phyloP scores from a whole-genome alignment of 495 filamentous ascomycete genomes.

The Saxophila tyrrhenica region DNA sequence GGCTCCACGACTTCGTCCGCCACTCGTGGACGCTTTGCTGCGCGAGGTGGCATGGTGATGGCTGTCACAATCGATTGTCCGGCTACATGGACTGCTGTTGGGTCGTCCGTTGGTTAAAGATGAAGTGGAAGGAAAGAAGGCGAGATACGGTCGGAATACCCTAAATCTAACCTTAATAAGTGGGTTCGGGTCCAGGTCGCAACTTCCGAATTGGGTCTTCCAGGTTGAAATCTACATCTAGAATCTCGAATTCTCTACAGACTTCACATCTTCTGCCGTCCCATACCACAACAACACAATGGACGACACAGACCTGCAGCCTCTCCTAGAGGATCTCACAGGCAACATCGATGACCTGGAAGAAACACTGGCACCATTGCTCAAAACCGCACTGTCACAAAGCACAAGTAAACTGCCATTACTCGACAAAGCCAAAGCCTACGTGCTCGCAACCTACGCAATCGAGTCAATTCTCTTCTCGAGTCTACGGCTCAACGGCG shows the following conservation, averaged over 20 bases:
- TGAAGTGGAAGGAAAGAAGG: too few species aligned
- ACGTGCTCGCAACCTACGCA: conserved; percentile 70
- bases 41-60: conserved; percentile 2
- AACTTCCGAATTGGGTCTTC: too few species aligned
- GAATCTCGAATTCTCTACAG: too few species aligned
- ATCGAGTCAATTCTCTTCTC: conserved; percentile 80
- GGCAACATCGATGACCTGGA: conserved; percentile 67
- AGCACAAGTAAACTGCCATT: conserved; percentile 70
- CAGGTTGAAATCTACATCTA: too few species aligned
- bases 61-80: too few species aligned
- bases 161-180: too few species aligned
- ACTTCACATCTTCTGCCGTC: background rate
- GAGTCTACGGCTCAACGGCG: conserved; percentile 66
- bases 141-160: too few species aligned
- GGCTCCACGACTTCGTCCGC: background rate
- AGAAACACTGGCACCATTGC: conserved; percentile 54
- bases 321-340: conserved; percentile 54
- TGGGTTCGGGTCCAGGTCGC: too few species aligned
- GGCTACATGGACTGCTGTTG: too few species aligned
- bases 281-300: conserved; percentile 4
- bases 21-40: background rate
- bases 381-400: conserved; percentile 51
- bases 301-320: conserved; percentile 20
- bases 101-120: too few species aligned
- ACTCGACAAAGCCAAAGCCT: conserved; percentile 86